These are phyloP conservation scores for Obba rivulosa DNA, from an alignment of 768 basidiomycete genomes.

Conservation along the genomic window DNA sequence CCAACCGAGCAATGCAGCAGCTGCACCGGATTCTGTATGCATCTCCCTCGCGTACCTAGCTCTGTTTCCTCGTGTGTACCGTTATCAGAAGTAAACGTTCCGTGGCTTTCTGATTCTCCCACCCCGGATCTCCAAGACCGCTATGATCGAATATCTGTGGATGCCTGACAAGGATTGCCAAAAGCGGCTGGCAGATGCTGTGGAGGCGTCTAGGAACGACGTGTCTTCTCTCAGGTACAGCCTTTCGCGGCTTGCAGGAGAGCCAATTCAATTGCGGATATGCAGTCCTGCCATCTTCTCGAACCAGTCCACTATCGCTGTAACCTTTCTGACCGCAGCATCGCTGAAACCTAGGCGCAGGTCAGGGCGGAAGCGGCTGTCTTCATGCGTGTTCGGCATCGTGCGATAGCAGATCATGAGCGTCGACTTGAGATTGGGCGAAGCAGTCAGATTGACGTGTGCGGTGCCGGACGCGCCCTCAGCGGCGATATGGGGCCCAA, in stretches of 20 bases:
- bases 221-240: not conserved
- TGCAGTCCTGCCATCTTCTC: constrained; percentile 63
- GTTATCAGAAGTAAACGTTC: too few relatives aligned
- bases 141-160: constrained; percentile 18
- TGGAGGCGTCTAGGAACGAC: not conserved
- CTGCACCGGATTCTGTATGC: not conserved
- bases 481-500: constrained; percentile 13
- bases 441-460: constrained; percentile 56
- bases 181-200: constrained; percentile 3
- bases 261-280: too few relatives aligned
- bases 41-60: constrained; percentile 5
- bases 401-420: constrained; percentile 75
- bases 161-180: constrained; percentile 29
- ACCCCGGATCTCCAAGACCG: constrained; percentile 29
- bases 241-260: too few relatives aligned
- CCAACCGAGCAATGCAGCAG: constrained; percentile 6
- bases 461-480: constrained; percentile 3
- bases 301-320: constrained; percentile 65
- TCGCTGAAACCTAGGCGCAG: constrained; percentile 67
- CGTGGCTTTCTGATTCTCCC: constrained; percentile 21
- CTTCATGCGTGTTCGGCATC: constrained; percentile 58
- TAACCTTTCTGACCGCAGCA: constrained; percentile 61
- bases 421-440: constrained; percentile 56
- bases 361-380: constrained; percentile 63
- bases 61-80: too few relatives aligned